Conservation (phyloP, 2,329 filamentous ascomycete genomes). For the Diaporthe velutina region DNA sequence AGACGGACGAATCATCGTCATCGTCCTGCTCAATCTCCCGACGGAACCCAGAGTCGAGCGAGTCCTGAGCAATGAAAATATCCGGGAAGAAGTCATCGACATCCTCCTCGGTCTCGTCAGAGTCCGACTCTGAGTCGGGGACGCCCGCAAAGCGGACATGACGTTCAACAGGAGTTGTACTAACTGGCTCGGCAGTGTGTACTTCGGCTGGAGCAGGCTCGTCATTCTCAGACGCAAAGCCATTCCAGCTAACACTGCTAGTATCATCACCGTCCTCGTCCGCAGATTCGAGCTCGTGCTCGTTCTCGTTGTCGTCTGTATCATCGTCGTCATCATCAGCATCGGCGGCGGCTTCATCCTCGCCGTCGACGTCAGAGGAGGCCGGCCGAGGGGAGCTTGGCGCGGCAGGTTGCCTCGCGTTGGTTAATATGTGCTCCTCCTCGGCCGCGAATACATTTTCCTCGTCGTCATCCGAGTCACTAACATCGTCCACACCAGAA, state of each 20-base stretch:
- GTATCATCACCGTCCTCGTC: conserved; percentile 55
- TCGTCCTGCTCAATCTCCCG: conserved; percentile 79
- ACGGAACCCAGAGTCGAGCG: conserved; percentile 79
- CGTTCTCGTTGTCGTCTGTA: conserved; percentile 55
- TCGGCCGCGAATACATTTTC: conserved; percentile 83
- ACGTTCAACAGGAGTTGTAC: conserved; percentile 57
- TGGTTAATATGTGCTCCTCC: conserved; percentile 77
- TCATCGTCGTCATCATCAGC: conserved; percentile 51
- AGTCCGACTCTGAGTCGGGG: conserved; percentile 75
- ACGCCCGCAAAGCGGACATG: conserved; percentile 82
- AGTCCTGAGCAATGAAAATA: conserved; percentile 82
- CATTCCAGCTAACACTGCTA: conserved; percentile 60
- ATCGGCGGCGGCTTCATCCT: conserved; percentile 49
- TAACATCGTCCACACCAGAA: conserved; percentile 83
- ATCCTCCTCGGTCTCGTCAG: conserved; percentile 70
- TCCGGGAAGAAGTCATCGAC: conserved; percentile 78
- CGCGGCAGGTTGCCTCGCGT: conserved; percentile 54
- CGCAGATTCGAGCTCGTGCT: conserved; percentile 54
- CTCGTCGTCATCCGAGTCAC: conserved; percentile 82
- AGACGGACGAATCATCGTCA: conserved; percentile 66
- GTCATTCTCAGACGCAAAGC: conserved; percentile 54
- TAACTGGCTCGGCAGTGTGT: conserved; percentile 32
- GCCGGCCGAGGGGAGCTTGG: conserved; percentile 65
- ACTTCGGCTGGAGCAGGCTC: conserved; percentile 21
- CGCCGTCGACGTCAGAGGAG: conserved; percentile 47